Conservation (phyloP, 345 rosid genomes). For the Gossypioides kirkii region DNA sequence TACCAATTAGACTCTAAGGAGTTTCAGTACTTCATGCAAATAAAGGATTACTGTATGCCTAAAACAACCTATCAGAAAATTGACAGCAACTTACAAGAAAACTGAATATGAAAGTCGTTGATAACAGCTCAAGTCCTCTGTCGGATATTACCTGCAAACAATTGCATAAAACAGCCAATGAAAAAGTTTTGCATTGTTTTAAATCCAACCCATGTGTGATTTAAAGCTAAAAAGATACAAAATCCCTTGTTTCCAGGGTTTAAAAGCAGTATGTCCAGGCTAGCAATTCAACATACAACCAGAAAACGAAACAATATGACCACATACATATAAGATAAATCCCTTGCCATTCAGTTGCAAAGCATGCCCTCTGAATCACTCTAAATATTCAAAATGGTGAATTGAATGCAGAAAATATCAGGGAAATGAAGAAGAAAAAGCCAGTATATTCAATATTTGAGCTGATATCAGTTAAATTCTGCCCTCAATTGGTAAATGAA, state of each 20-base stretch:
- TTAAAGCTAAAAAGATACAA: neutral
- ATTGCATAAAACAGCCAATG: constrained; percentile 1
- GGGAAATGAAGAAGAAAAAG: neutral
- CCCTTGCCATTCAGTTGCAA: neutral
- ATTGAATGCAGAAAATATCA: neutral
- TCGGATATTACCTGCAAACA: constrained; percentile 64
- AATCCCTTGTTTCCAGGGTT: neutral
- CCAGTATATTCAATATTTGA: neutral
- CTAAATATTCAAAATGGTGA: neutral
- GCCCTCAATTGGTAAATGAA: neutral
- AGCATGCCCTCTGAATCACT: neutral
- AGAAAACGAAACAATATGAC: neutral
- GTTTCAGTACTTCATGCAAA: neutral
- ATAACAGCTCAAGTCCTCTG: constrained; percentile 78
- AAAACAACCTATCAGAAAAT: constrained; percentile 9
- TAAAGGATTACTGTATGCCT: neutral
- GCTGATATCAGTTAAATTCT: neutral
- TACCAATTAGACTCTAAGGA: neutral
- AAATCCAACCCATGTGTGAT: neutral
- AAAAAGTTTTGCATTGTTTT: neutral
- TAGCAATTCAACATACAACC: neutral
- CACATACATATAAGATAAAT: neutral
- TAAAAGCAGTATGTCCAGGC: neutral
- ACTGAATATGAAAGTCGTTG: constrained; percentile 68
- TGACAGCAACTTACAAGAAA: constrained; percentile 49